These are phyloP conservation scores for Gossypium bickii DNA, from an alignment of 345 rosid genomes.

Conservation along the genomic window DNA sequence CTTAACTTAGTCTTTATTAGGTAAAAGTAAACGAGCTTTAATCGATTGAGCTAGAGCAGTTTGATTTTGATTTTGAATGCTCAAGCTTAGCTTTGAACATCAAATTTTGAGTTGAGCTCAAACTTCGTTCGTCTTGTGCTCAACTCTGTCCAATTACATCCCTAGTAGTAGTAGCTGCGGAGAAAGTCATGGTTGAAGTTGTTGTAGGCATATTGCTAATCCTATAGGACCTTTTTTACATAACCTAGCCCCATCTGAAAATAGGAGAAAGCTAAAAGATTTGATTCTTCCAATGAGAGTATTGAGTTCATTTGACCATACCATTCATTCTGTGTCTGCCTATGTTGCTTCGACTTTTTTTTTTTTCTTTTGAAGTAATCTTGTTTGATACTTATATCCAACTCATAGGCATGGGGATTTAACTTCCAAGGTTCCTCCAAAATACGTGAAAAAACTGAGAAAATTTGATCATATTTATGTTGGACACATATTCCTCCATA, in stretches of 20 bases:
- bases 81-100: not conserved
- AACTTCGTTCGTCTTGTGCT: not conserved
- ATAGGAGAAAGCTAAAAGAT: not conserved
- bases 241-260: not conserved
- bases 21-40: not conserved
- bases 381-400: not conserved
- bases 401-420: not conserved
- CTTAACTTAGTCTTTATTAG: not conserved
- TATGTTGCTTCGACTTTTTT: not conserved
- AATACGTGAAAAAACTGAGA: not conserved
- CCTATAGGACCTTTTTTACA: not conserved
- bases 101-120: not conserved
- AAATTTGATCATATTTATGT: not conserved
- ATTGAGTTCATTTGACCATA: not conserved
- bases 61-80: not conserved
- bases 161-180: not conserved
- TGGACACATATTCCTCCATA: not conserved
- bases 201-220: not conserved
- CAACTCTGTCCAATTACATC: not conserved
- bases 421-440: not conserved
- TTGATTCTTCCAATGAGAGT: not conserved
- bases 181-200: not conserved
- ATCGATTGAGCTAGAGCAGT: not conserved
- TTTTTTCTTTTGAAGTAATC: not conserved
- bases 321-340: not conserved